These are phyloP conservation scores for Penicillium sp. DNA, from an alignment of 2,329 filamentous ascomycete species.

Conservation along the genomic window DNA sequence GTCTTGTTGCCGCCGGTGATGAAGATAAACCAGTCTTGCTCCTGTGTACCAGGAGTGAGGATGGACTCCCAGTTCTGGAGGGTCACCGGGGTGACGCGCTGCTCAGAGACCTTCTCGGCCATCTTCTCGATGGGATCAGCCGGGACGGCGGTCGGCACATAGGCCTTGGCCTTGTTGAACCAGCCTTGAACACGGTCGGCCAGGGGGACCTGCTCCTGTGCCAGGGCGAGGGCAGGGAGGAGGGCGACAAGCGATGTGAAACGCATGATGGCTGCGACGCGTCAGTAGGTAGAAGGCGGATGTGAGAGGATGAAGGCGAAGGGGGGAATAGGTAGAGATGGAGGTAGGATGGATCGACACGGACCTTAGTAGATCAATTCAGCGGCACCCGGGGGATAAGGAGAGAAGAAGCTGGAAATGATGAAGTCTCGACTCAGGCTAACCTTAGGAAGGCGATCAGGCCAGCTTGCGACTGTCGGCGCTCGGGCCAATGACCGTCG, in stretches of 20 bases:
- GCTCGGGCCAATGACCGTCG: conserved; percentile 25
- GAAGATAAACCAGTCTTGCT: conserved; percentile 63
- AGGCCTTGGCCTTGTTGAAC: conserved; percentile 58
- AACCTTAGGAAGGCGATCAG: too few relatives aligned
- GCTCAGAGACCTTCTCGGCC: conserved; percentile 54
- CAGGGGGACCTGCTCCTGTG: conserved; percentile 62
- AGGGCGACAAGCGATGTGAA: conserved; percentile 56
- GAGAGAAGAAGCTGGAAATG: conserved; percentile 14
- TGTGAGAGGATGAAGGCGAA: conserved; percentile 3
- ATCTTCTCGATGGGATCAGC: conserved; percentile 43
- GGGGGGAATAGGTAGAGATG: neutral
- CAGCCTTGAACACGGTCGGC: conserved; percentile 50
- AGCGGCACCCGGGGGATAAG: conserved; percentile 25
- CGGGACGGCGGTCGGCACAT: conserved; percentile 55
- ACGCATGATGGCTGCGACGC: conserved; percentile 51
- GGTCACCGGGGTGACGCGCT: conserved; percentile 58
- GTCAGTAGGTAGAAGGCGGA: neutral
- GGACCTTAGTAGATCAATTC: conserved; percentile 18
- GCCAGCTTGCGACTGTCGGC: conserved; percentile 36
- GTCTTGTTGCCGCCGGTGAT: conserved; percentile 68
- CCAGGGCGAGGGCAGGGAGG: conserved; percentile 55
- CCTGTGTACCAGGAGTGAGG: conserved; percentile 47
- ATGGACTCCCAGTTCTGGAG: conserved; percentile 62
- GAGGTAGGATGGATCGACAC: conserved; percentile 4
- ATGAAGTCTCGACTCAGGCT: too few relatives aligned